phyloP scores from a whole-genome alignment of 495 filamentous ascomycete genomes.

The Lepidopterella palustris region DNA sequence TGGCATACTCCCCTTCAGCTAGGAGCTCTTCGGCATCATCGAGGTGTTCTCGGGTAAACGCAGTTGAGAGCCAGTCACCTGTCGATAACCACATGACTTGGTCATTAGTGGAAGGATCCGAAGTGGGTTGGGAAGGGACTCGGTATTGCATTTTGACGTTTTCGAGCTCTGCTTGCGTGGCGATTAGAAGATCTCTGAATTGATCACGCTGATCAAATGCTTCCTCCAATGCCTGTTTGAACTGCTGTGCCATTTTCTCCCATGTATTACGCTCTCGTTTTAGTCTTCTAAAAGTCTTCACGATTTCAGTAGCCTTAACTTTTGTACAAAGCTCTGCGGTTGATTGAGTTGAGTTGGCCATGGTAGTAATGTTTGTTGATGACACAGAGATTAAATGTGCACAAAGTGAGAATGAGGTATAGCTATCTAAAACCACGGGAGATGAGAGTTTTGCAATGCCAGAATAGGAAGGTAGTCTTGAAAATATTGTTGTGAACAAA shows the following conservation, averaged over 20 bases:
- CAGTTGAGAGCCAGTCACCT: not conserved
- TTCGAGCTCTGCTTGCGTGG: constrained; percentile 20
- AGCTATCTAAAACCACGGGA: not conserved
- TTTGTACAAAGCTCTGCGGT: not conserved
- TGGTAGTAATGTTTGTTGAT: constrained; percentile 7
- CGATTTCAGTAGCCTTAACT: constrained; percentile 5
- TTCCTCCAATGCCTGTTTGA: constrained; percentile 9
- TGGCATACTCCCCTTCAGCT: not conserved
- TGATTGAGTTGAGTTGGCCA: not conserved
- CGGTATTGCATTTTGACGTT: not conserved
- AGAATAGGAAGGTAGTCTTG: no score
- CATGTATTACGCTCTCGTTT: constrained; percentile 12
- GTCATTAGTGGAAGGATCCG: not conserved
- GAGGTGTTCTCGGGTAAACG: not conserved
- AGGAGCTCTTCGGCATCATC: not conserved
- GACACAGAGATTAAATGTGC: not conserved
- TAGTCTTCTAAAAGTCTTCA: not conserved
- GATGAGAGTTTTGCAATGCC: no score
- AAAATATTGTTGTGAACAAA: no score
- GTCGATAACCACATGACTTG: not conserved
- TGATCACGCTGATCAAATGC: constrained; percentile 6
- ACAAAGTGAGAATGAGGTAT: not conserved
- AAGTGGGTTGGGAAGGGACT: not conserved
- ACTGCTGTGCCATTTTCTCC: not conserved
- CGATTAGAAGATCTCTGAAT: constrained; percentile 6